Conservation (phyloP, 352 stramenopile species). For the Globisporangium carolinianum region DNA sequence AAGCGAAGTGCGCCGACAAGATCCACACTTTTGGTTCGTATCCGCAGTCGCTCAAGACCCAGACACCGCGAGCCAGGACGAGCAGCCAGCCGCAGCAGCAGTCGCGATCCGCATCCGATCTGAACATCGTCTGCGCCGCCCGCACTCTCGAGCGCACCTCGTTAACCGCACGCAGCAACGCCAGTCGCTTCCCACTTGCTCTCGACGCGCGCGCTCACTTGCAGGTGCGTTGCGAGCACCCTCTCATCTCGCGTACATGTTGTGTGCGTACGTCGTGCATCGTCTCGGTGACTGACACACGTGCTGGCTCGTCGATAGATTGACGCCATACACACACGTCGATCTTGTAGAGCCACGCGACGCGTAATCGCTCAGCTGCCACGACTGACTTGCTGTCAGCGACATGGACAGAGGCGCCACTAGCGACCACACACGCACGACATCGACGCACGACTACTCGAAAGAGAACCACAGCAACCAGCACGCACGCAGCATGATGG, state of each 20-base stretch:
- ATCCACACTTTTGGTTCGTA: slow-evolving; percentile 17
- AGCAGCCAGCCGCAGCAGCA: not conserved
- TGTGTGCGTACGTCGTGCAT: too few relatives aligned
- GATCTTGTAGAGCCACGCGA: slow-evolving; percentile 1
- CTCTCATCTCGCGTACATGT: too few relatives aligned
- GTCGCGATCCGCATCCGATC: not conserved
- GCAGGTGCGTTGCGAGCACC: too few relatives aligned
- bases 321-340: too few relatives aligned
- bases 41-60: not conserved
- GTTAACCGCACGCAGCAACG: not conserved
- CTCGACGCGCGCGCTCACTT: too few relatives aligned
- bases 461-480: slow-evolving; percentile 22
- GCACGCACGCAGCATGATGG: slow-evolving; percentile 7
- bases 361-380: not conserved
- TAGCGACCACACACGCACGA: not conserved
- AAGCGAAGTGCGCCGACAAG: slow-evolving; percentile 11
- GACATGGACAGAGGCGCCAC: slow-evolving; percentile 16
- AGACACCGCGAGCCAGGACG: not conserved
- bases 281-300: too few relatives aligned
- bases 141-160: not conserved
- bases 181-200: not conserved
- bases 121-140: not conserved
- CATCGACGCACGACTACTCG: slow-evolving; percentile 6
- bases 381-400: not conserved
- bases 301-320: not conserved